Conservation (phyloP, 306 rosid genomes). For the Quillaja saponaria region DNA sequence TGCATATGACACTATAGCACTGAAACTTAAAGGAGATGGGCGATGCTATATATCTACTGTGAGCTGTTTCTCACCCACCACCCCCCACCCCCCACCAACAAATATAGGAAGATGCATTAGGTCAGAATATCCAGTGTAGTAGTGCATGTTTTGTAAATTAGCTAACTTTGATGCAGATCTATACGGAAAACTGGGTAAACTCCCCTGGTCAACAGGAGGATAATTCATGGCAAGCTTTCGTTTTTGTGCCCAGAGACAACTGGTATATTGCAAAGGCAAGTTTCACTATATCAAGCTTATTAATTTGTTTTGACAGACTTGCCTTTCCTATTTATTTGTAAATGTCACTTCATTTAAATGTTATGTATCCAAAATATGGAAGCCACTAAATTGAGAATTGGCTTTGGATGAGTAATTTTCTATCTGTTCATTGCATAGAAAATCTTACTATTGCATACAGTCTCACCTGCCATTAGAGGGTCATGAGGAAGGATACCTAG, state of each 20-base stretch:
- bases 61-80: slow-evolving; percentile 31
- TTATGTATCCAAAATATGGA: background rate
- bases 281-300: slow-evolving; percentile 20
- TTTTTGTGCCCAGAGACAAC: slow-evolving; percentile 69
- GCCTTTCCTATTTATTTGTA: slow-evolving; percentile 13
- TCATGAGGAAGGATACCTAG: too few species aligned
- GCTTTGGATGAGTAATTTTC: too few species aligned
- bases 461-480: too few species aligned
- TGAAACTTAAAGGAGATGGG: slow-evolving; percentile 88
- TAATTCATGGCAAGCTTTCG: slow-evolving; percentile 85
- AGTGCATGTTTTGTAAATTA: slow-evolving; percentile 9
- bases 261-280: slow-evolving; percentile 85
- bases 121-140: slow-evolving; percentile 1
- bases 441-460: too few species aligned
- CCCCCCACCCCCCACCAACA: too few species aligned
- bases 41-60: slow-evolving; percentile 92
- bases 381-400: too few species aligned
- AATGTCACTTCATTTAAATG: background rate
- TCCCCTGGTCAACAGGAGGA: slow-evolving; percentile 88
- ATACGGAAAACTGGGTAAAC: slow-evolving; percentile 93
- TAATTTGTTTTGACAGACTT: slow-evolving; percentile 10
- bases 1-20: slow-evolving; percentile 76
- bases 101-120: background rate
- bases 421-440: too few species aligned
- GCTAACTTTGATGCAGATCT: slow-evolving; percentile 56